Evolutionary conservation across 1,139 yeast species (phyloP).

Genomic region (Meyerozyma smithsonii): DNA sequence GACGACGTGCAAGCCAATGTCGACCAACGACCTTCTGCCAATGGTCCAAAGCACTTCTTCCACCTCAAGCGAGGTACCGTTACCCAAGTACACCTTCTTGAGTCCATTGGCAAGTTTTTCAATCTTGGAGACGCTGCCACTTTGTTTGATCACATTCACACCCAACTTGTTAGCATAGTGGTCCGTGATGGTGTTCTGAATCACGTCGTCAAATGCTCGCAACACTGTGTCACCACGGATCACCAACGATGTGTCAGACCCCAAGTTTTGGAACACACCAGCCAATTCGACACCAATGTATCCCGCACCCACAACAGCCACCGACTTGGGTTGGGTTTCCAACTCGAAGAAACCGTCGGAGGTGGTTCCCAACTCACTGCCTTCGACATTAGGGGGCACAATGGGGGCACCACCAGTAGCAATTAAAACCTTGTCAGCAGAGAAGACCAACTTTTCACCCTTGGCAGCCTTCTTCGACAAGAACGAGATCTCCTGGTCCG

Average conservation of each 20-base stretch:
- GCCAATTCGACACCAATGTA: constrained; percentile 94
- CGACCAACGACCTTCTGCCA: constrained; percentile 77
- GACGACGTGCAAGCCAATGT: constrained; percentile 70
- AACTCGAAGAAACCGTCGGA: constrained; percentile 90
- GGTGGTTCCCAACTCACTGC: constrained; percentile 77
- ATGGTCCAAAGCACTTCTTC: constrained; percentile 90
- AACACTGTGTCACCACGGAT: constrained; percentile 89
- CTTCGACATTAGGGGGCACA: constrained; percentile 66
- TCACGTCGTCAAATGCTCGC: constrained; percentile 79
- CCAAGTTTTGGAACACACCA: constrained; percentile 87
- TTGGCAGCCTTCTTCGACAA: constrained; percentile 30
- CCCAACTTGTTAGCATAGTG: constrained; percentile 74
- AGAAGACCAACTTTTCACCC: constrained; percentile 53
- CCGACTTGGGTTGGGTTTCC: constrained; percentile 78
- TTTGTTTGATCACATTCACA: constrained; percentile 71
- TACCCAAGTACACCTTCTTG: constrained; percentile 54
- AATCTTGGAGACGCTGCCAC: constrained; percentile 52
- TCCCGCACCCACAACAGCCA: constrained; percentile 96
- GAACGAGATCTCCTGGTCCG: constrained; percentile 37
- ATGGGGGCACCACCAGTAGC: constrained; percentile 93
- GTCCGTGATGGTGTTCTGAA: constrained; percentile 75
- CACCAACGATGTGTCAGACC: constrained; percentile 80
- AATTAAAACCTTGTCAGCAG: constrained; percentile 78
- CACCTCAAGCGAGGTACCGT: constrained; percentile 57
- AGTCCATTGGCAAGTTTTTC: constrained; percentile 59